phyloP scores from a whole-genome alignment of 2,329 filamentous ascomycete genomes.

The Parasarocladium wereldwijsianum region DNA sequence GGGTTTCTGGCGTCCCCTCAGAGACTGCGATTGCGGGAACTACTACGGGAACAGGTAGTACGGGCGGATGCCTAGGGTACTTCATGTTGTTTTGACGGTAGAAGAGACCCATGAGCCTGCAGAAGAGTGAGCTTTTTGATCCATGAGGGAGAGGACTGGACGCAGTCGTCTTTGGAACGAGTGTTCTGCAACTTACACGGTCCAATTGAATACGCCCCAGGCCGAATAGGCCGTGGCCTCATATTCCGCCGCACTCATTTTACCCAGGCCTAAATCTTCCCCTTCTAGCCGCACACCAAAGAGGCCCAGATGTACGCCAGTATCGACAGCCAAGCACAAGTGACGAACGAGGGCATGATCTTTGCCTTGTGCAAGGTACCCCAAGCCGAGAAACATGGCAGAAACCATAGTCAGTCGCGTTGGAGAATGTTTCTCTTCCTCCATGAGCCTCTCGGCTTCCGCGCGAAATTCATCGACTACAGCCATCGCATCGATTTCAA shows the following conservation, averaged over 20 bases:
- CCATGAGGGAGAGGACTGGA: neutral
- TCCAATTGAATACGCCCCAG: constrained; percentile 22
- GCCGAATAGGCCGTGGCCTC: constrained; percentile 9
- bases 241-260: neutral
- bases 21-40: neutral
- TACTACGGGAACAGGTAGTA: constrained; percentile 8
- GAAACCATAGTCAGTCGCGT: constrained; percentile 15
- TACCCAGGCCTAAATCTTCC: constrained; percentile 1
- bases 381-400: constrained; percentile 18
- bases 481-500: constrained; percentile 11
- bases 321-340: constrained; percentile 12
- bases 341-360: constrained; percentile 18
- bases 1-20: too few relatives aligned
- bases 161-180: neutral
- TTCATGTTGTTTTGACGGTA: constrained; percentile 18
- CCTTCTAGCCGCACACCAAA: constrained; percentile 10
- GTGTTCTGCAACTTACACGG: constrained; percentile 14
- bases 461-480: constrained; percentile 10
- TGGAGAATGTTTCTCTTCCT: constrained; percentile 8
- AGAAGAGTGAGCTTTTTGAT: too few relatives aligned
- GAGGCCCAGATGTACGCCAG: constrained; percentile 16
- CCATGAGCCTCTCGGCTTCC: constrained; percentile 14
- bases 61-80: constrained; percentile 10
- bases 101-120: constrained; percentile 17
- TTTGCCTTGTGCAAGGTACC: constrained; percentile 18